Conservation (phyloP, 257 asterid species). For the Nicotiana paniculata region DNA sequence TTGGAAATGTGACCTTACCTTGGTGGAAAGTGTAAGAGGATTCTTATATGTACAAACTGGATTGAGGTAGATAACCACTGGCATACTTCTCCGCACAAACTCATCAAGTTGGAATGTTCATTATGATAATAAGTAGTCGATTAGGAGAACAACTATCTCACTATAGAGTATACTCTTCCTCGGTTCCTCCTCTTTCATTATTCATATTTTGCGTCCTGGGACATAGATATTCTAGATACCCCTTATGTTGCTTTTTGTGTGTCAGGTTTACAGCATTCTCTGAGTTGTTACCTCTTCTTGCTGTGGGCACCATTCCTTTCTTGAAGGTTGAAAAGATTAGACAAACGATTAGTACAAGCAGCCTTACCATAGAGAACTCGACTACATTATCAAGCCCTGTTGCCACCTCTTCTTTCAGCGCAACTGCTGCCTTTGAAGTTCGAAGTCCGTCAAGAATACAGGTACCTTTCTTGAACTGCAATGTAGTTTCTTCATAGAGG, state of each 20-base stretch:
- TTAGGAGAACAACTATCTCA: no score
- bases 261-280: conserved; percentile 91
- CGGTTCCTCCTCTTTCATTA: no score
- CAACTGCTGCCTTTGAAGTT: conserved; percentile 75
- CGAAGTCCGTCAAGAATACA: conserved; percentile 78
- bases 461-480: conserved; percentile 24
- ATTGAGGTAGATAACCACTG: neutral
- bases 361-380: conserved; percentile 64
- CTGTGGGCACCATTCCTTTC: conserved; percentile 55
- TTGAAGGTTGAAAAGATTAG: conserved; percentile 79
- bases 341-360: conserved; percentile 58
- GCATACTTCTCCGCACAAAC: neutral
- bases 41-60: neutral
- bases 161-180: no score
- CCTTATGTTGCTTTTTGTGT: conserved; percentile 14
- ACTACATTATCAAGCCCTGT: conserved; percentile 57
- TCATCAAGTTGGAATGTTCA: neutral
- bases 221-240: no score
- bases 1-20: neutral
- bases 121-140: no score
- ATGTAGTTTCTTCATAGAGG: neutral
- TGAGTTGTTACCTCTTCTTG: conserved; percentile 86
- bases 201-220: no score
- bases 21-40: neutral
- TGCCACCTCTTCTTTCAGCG: conserved; percentile 60